Conservation (phyloP, 345 rosid species). For the Mercurialis annua region DNA sequence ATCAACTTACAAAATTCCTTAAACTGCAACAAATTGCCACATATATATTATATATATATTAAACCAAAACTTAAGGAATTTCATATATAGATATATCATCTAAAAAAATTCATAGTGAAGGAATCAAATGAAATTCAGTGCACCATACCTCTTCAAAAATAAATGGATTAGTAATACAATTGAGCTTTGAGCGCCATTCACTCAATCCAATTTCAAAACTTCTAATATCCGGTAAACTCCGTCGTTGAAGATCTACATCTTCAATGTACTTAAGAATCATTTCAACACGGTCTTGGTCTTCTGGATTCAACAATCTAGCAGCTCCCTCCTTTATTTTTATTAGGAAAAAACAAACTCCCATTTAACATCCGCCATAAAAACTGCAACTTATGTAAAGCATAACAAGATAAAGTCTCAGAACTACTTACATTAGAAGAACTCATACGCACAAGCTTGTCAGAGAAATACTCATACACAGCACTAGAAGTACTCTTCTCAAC, state of each 20-base stretch:
- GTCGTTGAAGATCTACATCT: constrained; percentile 66
- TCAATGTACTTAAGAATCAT: constrained; percentile 62
- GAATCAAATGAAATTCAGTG: not conserved
- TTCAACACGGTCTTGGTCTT: constrained; percentile 44
- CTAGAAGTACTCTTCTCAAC: constrained; percentile 63
- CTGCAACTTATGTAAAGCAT: not conserved
- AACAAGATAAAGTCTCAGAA: not conserved
- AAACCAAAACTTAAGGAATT: not conserved
- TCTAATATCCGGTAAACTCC: constrained; percentile 61
- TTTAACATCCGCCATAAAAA: not conserved
- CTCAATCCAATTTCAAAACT: constrained; percentile 58
- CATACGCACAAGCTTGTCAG: constrained; percentile 38
- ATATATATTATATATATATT: too few relatives aligned
- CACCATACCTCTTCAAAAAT: constrained; percentile 60
- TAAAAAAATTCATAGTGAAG: not conserved
- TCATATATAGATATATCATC: not conserved
- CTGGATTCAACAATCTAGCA: constrained; percentile 37
- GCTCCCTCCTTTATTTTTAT: constrained; percentile 27
- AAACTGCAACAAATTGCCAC: not conserved
- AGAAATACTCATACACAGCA: constrained; percentile 64
- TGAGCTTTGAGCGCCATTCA: constrained; percentile 64
- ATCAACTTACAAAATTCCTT: not conserved
- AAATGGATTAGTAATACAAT: constrained; percentile 64
- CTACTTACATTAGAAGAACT: constrained; percentile 42
- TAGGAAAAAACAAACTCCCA: constrained; percentile 10